A percentile compares a stretch with the other conserved stretches of the same genome.
Conservation (phyloP, 768 basidiomycete genomes). For the Kwoniella dejecticola region DNA sequence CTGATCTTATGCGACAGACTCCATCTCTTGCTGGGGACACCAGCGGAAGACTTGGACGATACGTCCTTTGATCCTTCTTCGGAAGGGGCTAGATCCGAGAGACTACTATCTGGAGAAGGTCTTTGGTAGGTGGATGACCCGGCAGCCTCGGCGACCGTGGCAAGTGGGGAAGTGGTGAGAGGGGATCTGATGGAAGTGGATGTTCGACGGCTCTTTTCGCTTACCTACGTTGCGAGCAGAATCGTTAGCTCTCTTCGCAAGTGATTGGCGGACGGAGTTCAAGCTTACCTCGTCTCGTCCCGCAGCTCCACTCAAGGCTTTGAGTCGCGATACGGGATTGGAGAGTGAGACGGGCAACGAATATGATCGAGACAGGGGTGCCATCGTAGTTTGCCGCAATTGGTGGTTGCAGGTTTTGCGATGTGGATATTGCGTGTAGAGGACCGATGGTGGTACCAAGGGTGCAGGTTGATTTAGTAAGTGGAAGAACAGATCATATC, state of each 20-base stretch:
- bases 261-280: background rate
- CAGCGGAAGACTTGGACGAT: slow-evolving; percentile 4
- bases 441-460: background rate
- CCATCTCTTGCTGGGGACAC: slow-evolving; percentile 1
- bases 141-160: slow-evolving; percentile 16
- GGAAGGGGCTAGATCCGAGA: slow-evolving; percentile 10
- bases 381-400: slow-evolving; percentile 44
- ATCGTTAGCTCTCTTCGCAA: background rate
- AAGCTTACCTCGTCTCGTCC: slow-evolving; percentile 52
- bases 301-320: slow-evolving; percentile 49
- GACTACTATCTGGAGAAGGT: slow-evolving; percentile 12
- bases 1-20: slow-evolving; percentile 4
- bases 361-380: slow-evolving; percentile 51
- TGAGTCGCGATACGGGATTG: slow-evolving; percentile 47
- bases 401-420: background rate
- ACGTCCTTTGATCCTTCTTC: background rate
- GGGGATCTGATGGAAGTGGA: background rate
- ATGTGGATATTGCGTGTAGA: background rate
- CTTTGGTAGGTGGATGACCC: slow-evolving; percentile 7
- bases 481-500: background rate
- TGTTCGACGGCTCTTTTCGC: slow-evolving; percentile 21
- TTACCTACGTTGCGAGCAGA: slow-evolving; percentile 26
- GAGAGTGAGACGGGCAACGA: slow-evolving; percentile 53
- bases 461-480: background rate
- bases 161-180: slow-evolving; percentile 7